Evolutionary conservation across 2,329 filamentous ascomycete species (phyloP), one percentile per base, ranked within the genome.

Genomic region (Stemphylium beticola): DNA sequence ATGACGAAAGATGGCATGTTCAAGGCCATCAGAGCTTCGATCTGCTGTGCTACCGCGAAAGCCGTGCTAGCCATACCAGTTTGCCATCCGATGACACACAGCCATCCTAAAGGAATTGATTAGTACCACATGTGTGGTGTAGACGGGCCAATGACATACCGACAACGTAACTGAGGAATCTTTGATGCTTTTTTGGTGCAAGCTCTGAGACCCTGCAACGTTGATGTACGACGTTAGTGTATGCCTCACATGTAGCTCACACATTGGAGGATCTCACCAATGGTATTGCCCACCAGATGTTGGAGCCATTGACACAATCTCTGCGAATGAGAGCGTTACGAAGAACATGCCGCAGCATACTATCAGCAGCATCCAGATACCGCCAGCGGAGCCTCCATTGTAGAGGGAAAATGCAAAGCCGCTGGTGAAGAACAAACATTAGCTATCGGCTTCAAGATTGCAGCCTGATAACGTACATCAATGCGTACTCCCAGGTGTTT

Each of bases 31-130:
- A 70, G 48, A 14, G 61, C 67, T 50, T 70, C 64, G 15, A 70
- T 52, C 24, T 65, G 57, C 2, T 49, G 51, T 12, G 55, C 56
- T 4, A 49, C 38, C 4, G 61, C 49, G 43, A 65, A 68, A 24
- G 61, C 55, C 1, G 57, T 60, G 5, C 46, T 52, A 5, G 71
- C 75, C 61, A 47, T 60, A 52, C 38, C 60, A 7, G 69, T 66
- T 55, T 77, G 74, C 75, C 75, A 77, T 1, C 74, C 75, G 2
- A 76, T 58, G 3, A 73, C 69, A 39, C 68, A 71, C 5, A 75
- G 64, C 77, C 77, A 79, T 12, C 76, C 76, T 29, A 17, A 49
- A 17, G 18, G 18, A 34, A 20, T 29, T 9, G n/a, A 8, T n/a
- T 31, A 41, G 37, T 15, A 14, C 4, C 31, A 8, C 8, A 38